phyloP scores from a whole-genome alignment of 2,329 filamentous ascomycete genomes.

The Berkeleyomyces basicola region DNA sequence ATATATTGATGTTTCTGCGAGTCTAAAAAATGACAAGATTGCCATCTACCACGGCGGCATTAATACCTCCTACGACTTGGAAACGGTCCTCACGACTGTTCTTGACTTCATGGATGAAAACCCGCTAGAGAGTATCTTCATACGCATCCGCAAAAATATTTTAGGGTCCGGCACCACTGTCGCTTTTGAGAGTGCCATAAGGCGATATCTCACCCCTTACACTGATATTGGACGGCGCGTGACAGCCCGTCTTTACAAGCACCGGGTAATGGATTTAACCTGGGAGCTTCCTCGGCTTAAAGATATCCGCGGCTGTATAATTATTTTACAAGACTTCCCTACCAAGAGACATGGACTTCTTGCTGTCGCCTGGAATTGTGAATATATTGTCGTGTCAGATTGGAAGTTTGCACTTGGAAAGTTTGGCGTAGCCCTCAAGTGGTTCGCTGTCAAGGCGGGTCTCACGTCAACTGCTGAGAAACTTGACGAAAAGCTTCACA shows the following conservation, averaged over 20 bases:
- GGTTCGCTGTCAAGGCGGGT: conserved; percentile 25
- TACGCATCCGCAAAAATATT: conserved; percentile 34
- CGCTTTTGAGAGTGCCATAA: conserved; percentile 22
- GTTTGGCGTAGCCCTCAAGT: conserved; percentile 26
- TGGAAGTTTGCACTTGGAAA: conserved; percentile 25
- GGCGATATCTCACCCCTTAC: not conserved
- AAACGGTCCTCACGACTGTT: conserved; percentile 26
- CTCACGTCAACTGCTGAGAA: conserved; percentile 23
- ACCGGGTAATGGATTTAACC: no score
- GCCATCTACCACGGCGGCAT: conserved; percentile 30
- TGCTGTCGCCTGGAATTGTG: conserved; percentile 28
- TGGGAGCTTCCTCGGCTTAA: no score
- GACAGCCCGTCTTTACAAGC: conserved; percentile 20
- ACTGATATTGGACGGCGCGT: conserved; percentile 21
- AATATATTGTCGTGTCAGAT: conserved; percentile 30
- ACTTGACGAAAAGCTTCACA: conserved; percentile 19
- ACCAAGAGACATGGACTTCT: conserved; percentile 19
- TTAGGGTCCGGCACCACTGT: conserved; percentile 17
- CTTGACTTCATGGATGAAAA: conserved; percentile 28
- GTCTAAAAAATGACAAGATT: conserved; percentile 26
- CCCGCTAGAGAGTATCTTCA: conserved; percentile 28
- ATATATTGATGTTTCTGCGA: conserved; percentile 32
- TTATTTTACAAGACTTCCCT: conserved; percentile 30
- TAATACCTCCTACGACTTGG: conserved; percentile 28
- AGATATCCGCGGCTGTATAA: conserved; percentile 15